Base-by-base conservation (phyloP, 805 yeast species). In the Yarrowia sp. region DNA sequence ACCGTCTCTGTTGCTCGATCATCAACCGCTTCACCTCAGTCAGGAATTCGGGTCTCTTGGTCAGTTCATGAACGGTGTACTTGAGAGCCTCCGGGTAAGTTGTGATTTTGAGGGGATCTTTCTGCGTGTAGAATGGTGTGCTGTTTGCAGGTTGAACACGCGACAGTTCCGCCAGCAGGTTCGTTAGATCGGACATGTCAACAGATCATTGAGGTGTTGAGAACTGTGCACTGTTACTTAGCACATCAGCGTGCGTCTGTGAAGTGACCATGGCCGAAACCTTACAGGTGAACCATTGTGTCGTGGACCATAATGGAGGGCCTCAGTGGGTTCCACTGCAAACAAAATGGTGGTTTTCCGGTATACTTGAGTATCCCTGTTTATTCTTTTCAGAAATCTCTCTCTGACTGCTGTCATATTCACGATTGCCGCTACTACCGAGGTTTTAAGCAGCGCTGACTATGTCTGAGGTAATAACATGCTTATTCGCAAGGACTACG, bases 91-190 rank as follows among this genome's bases (percentile, higher is more conserved):
- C 61, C 1, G 61, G 3, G n/a, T 19, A 55, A 3, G 47, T 38
- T 8, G 46, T 13, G 31, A 55, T 55, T 21, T 55, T 38, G 12
- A 39, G 35, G 21, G 61, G 61, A 19, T 55, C 61, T 16, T 29
- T 55, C 19, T 55, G 61, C 0, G 47, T 38, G 10, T 27, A 55
- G 24, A 55, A 55, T 1, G 61, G 58, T 2, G 42, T 51, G 19
- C 29, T n/a, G 16, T 18, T 31, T 16, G 41, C 16, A 4, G 31
- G 42, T 24, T 51, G 41, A 4, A 22, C 42, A 12, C 58, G 58
- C 13, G 58, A 51, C 24, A 51, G 14, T 9, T 51, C 58, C 1
- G 58, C 58, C 58, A 51, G 24, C 42, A 51, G 19, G 32, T 51
- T 51, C 7, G 58, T 33, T 24, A 51, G 19, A 18, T 51, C 58